phyloP scores from a whole-genome alignment of 2,329 filamentous ascomycete species.

The Tolypocladium ovalisporum region DNA sequence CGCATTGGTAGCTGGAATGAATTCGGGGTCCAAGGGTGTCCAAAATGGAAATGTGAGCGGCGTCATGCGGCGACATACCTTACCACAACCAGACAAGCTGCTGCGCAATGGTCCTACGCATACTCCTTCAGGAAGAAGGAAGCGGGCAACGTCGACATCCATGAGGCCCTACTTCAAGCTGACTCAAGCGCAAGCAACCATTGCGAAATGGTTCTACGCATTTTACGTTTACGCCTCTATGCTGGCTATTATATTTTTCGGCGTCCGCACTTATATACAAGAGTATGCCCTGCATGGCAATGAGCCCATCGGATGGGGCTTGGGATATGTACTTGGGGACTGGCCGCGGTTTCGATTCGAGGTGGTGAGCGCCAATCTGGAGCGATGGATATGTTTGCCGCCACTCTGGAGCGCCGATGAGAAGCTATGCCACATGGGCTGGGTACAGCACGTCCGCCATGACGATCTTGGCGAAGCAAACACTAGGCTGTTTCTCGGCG shows the following conservation, averaged over 20 bases:
- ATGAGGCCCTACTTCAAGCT: slow-evolving; percentile 68
- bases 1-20: slow-evolving; percentile 6
- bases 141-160: slow-evolving; percentile 52
- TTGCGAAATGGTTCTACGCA: slow-evolving; percentile 78
- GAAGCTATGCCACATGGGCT: slow-evolving; percentile 39
- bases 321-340: slow-evolving; percentile 82
- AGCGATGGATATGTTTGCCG: slow-evolving; percentile 67
- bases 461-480: slow-evolving; percentile 63
- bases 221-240: slow-evolving; percentile 64
- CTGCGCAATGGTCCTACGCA: slow-evolving; percentile 31
- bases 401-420: slow-evolving; percentile 19
- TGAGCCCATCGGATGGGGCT: slow-evolving; percentile 86
- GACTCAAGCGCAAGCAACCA: slow-evolving; percentile 64
- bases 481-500: slow-evolving; percentile 64
- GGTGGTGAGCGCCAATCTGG: slow-evolving; percentile 56
- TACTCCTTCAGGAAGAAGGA: slow-evolving; percentile 55
- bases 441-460: slow-evolving; percentile 55
- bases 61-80: slow-evolving; percentile 35
- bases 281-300: slow-evolving; percentile 54
- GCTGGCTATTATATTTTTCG: slow-evolving; percentile 53
- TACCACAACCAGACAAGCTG: slow-evolving; percentile 31
- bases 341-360: slow-evolving; percentile 60
- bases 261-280: slow-evolving; percentile 60
- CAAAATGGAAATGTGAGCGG: slow-evolving; percentile 8
- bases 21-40: slow-evolving; percentile 9